Conservation (phyloP, 192 early-diverging fungal species). For the Backusella mclennaniae region DNA sequence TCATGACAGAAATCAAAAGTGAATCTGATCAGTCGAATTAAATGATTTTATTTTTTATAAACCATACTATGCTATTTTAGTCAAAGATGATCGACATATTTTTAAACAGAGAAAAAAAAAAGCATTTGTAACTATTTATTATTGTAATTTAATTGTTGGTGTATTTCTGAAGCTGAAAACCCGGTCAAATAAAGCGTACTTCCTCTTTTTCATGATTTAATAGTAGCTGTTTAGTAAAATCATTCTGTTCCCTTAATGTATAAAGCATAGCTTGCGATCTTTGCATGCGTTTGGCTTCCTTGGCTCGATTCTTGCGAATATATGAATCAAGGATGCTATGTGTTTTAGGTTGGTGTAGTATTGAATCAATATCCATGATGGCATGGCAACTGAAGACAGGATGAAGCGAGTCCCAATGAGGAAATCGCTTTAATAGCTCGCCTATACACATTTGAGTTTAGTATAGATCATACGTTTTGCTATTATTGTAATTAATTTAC, state of each 20-base stretch:
- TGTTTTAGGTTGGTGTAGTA: constrained; percentile 3
- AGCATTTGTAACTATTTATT: background rate
- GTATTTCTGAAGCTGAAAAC: constrained; percentile 3
- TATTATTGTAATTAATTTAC: background rate
- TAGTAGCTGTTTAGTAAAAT: background rate
- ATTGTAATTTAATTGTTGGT: constrained; percentile 5
- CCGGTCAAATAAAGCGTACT: background rate
- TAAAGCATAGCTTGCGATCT: constrained; percentile 24
- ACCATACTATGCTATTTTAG: background rate
- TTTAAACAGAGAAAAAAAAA: background rate
- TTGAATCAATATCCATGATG: background rate
- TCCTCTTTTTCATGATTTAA: background rate
- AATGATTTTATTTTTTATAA: background rate
- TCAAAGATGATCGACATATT: constrained; percentile 2
- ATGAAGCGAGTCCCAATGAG: constrained; percentile 1
- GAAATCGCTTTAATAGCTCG: constrained; percentile 12
- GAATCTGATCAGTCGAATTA: constrained; percentile 1
- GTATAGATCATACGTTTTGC: background rate
- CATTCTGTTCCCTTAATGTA: constrained; percentile 13
- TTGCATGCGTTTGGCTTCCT: constrained; percentile 24
- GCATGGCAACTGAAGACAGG: background rate
- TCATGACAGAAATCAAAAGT: background rate
- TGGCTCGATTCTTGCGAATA: constrained; percentile 13
- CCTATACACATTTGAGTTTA: background rate
- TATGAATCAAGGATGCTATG: constrained; percentile 1